Evolutionary conservation across 768 basidiomycete genomes (phyloP).

Genomic region (Tylopilus sp.): DNA sequence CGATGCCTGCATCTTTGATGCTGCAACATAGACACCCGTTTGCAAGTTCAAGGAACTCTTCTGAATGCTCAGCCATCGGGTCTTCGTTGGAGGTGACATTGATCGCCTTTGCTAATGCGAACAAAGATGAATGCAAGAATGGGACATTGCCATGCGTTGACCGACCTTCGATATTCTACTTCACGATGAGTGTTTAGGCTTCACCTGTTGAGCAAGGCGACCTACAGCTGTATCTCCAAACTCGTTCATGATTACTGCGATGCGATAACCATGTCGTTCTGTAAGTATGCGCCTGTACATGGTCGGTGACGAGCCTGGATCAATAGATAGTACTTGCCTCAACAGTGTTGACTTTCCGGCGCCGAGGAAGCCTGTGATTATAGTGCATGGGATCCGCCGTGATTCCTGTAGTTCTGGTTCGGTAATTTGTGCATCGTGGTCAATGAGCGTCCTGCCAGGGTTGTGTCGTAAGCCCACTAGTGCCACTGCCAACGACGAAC

Average conservation of each 20-base stretch:
- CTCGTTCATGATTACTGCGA: constrained; percentile 98
- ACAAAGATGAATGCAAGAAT: neutral
- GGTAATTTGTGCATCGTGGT: constrained; percentile 12
- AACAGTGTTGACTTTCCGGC: constrained; percentile 93
- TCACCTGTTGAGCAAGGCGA: constrained; percentile 12
- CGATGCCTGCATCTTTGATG: constrained; percentile 89
- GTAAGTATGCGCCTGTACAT: constrained; percentile 75
- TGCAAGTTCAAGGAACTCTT: constrained; percentile 88
- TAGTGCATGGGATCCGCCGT: constrained; percentile 75
- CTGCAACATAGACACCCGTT: constrained; percentile 99
- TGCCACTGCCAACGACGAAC: constrained; percentile 8
- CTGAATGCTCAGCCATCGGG: constrained; percentile 60
- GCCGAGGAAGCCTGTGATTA: constrained; percentile 93
- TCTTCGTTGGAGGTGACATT: constrained; percentile 70
- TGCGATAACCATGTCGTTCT: constrained; percentile 90
- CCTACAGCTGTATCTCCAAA: constrained; percentile 92
- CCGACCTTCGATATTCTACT: constrained; percentile 88
- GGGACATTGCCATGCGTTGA: neutral
- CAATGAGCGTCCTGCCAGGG: constrained; percentile 33
- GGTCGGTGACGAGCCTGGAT: neutral
- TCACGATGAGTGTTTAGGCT: constrained; percentile 17
- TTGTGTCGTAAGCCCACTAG: constrained; percentile 7
- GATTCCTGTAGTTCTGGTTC: constrained; percentile 10
- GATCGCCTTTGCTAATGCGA: constrained; percentile 72
- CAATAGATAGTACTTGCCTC: constrained; percentile 40